Conservation (phyloP, 2,329 filamentous ascomycete genomes). For the Xylariaceae sp. region DNA sequence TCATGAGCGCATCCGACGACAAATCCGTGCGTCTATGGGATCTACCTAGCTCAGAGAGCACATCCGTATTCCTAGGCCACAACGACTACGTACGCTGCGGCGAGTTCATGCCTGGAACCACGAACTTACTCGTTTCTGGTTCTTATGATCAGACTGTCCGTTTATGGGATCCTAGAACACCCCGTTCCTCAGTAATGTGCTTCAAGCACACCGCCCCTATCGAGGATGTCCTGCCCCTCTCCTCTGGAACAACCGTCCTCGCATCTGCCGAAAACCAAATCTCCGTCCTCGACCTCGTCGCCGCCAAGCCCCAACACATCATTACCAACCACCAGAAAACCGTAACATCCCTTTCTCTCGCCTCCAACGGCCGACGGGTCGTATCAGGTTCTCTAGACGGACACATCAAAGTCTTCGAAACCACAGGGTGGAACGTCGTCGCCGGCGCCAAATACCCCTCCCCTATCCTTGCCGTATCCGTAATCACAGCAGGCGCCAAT, state of each 20-base stretch:
- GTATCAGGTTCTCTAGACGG: slow-evolving; percentile 89
- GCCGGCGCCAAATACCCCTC: slow-evolving; percentile 89
- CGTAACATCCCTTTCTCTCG: slow-evolving; percentile 81
- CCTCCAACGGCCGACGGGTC: slow-evolving; percentile 75
- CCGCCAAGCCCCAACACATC: slow-evolving; percentile 80
- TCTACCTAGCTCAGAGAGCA: slow-evolving; percentile 74
- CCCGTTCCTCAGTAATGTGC: slow-evolving; percentile 71
- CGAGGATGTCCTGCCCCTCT: slow-evolving; percentile 83
- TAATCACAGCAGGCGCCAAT: slow-evolving; percentile 66
- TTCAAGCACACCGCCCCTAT: slow-evolving; percentile 93
- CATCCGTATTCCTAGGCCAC: slow-evolving; percentile 79
- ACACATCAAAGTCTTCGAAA: slow-evolving; percentile 96
- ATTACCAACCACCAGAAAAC: slow-evolving; percentile 97
- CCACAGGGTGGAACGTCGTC: slow-evolving; percentile 92
- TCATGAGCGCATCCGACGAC: slow-evolving; percentile 91
- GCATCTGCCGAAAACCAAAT: slow-evolving; percentile 84
- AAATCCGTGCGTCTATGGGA: slow-evolving; percentile 93
- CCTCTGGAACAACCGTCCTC: slow-evolving; percentile 80
- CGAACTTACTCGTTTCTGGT: slow-evolving; percentile 78
- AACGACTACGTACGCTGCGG: slow-evolving; percentile 89
- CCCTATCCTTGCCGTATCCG: slow-evolving; percentile 79
- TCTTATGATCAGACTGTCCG: slow-evolving; percentile 93
- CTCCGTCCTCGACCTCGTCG: slow-evolving; percentile 87
- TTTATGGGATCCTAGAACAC: slow-evolving; percentile 85
- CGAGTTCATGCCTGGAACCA: slow-evolving; percentile 73